Percentiles rank a stretch among this genome's conserved stretches.
Conservation (phyloP, 768 basidiomycete genomes). For the Mycena filopes region DNA sequence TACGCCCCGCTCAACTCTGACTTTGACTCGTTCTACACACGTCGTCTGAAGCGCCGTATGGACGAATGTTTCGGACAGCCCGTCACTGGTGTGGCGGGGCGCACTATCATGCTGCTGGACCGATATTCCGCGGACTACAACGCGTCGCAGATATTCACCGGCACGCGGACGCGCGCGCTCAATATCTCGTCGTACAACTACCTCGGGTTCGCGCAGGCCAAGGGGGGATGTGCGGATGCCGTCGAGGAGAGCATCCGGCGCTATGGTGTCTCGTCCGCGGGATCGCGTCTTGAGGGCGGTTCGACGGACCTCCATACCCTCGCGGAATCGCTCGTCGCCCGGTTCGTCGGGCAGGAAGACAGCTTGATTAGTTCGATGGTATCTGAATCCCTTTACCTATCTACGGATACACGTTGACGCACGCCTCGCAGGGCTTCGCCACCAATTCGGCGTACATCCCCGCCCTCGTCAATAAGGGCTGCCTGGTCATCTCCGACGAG, state of each 20-base stretch:
- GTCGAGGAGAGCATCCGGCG: constrained; percentile 85
- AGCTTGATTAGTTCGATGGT: constrained; percentile 74
- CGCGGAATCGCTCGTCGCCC: constrained; percentile 87
- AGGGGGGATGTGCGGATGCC: constrained; percentile 94
- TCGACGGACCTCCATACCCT: constrained; percentile 84
- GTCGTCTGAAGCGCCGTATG: constrained; percentile 92
- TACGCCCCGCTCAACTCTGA: constrained; percentile 97
- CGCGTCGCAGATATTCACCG: constrained; percentile 79
- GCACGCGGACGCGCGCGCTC: constrained; percentile 85
- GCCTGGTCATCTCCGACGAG: constrained; percentile 96
- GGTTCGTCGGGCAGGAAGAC: constrained; percentile 92
- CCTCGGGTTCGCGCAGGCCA: constrained; percentile 95
- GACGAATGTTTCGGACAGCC: constrained; percentile 96
- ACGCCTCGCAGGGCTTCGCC: constrained; percentile 88
- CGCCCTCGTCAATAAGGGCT: constrained; percentile 89
- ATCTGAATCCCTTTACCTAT: background rate
- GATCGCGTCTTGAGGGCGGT: constrained; percentile 86
- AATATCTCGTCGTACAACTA: constrained; percentile 99
- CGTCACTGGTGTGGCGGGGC: constrained; percentile 94
- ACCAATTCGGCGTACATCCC: constrained; percentile 96
- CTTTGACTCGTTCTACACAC: constrained; percentile 99
- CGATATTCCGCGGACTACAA: constrained; percentile 87
- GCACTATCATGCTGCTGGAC: constrained; percentile 88
- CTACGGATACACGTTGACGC: background rate
- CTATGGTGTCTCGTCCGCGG: constrained; percentile 84